These are phyloP conservation scores for Fusarium sp. DNA, from an alignment of 2,329 filamentous ascomycete genomes.

Conservation along the genomic window DNA sequence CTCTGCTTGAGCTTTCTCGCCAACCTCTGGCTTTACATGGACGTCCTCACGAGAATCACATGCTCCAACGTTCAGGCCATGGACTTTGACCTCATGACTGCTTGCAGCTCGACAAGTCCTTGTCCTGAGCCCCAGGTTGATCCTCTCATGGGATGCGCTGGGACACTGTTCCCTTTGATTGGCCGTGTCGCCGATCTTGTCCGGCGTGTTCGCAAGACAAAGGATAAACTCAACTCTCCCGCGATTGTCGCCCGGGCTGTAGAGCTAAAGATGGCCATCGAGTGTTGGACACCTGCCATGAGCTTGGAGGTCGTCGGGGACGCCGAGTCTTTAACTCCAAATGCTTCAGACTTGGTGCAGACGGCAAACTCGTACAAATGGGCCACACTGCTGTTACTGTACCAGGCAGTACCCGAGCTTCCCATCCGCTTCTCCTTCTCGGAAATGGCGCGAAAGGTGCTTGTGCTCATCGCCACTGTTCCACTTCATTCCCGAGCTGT, in stretches of 20 bases:
- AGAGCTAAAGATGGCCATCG: conserved; percentile 8
- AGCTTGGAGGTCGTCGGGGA: background rate
- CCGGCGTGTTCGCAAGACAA: conserved; percentile 4
- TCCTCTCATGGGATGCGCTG: conserved; percentile 25
- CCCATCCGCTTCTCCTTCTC: conserved; percentile 3
- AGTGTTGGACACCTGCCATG: conserved; percentile 7
- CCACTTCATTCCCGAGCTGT: conserved; percentile 9
- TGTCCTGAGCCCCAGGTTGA: conserved; percentile 4
- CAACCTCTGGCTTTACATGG: conserved; percentile 28
- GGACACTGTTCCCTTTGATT: conserved; percentile 17
- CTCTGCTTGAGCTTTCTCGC: conserved; percentile 17
- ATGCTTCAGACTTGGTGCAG: conserved; percentile 10
- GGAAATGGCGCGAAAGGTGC: conserved; percentile 19
- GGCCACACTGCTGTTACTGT: conserved; percentile 17
- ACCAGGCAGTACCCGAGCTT: conserved; percentile 22
- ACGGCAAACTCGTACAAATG: conserved; percentile 27
- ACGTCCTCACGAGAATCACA: conserved; percentile 23
- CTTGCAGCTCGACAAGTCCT: background rate
- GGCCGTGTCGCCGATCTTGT: conserved; percentile 26
- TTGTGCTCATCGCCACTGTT: conserved; percentile 20
- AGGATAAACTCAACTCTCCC: conserved; percentile 4
- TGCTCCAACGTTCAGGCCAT: conserved; percentile 1
- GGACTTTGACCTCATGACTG: conserved; percentile 13
- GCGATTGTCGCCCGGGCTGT: conserved; percentile 12
- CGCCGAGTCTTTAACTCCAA: conserved; percentile 1